Conservation (phyloP, 2,329 filamentous ascomycete species). For the Pyricularia grisea region DNA sequence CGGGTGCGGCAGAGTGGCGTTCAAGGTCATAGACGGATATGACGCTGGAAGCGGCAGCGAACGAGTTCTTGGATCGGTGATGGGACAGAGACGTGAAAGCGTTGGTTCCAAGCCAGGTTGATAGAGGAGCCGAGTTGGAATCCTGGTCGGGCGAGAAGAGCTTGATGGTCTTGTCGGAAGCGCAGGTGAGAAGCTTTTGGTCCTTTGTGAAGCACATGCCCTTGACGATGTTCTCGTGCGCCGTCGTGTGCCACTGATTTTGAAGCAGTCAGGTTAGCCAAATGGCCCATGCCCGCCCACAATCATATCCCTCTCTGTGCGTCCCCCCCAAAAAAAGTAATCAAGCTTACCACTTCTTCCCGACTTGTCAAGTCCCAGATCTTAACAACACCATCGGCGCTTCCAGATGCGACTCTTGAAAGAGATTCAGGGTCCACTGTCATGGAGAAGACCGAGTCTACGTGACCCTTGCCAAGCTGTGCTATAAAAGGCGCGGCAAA, state of each 20-base stretch:
- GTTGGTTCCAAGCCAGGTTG: constrained; percentile 70
- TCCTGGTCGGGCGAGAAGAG: constrained; percentile 80
- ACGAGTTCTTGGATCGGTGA: constrained; percentile 68
- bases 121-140: constrained; percentile 56
- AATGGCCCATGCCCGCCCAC: constrained; percentile 16
- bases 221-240: constrained; percentile 92
- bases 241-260: constrained; percentile 46
- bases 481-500: constrained; percentile 58
- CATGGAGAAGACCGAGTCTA: constrained; percentile 80
- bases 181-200: constrained; percentile 77
- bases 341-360: constrained; percentile 35
- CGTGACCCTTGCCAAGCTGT: constrained; percentile 82
- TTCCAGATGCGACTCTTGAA: constrained; percentile 70
- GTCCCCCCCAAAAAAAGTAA: neutral
- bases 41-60: constrained; percentile 62
- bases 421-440: constrained; percentile 70
- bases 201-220: constrained; percentile 83
- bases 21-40: constrained; percentile 88
- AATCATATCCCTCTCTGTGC: neutral
- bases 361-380: constrained; percentile 51
- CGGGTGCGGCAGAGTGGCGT: constrained; percentile 68
- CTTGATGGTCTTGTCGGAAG: constrained; percentile 73
- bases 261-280: neutral
- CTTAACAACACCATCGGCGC: constrained; percentile 89
- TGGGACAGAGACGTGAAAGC: constrained; percentile 78